phyloP scores from a whole-genome alignment of 176 grass and related monocot genomes.

The Melocanna baccifera region DNA sequence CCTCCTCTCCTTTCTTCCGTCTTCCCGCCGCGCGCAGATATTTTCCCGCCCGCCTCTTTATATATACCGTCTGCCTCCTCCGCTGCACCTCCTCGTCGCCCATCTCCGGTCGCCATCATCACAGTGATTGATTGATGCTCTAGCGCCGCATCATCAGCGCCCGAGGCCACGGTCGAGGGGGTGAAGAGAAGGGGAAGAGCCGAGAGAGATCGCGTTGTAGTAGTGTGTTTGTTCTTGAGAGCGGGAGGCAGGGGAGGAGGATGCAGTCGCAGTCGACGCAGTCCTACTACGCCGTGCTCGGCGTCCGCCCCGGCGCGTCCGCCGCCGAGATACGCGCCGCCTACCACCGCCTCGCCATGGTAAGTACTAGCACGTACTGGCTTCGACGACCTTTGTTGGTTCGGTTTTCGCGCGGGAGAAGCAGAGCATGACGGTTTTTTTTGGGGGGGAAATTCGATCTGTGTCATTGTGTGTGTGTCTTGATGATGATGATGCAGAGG shows the following conservation, averaged over 20 bases:
- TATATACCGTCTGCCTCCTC: slow-evolving; percentile 15
- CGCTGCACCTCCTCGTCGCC: not conserved
- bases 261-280: not conserved
- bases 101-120: not conserved
- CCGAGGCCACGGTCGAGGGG: not conserved
- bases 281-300: slow-evolving; percentile 80
- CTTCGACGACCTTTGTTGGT: not conserved
- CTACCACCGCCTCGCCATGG: slow-evolving; percentile 79
- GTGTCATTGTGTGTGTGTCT: not conserved
- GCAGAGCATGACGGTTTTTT: not conserved
- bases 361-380: not conserved
- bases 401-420: not conserved
- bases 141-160: not conserved
- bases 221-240: not conserved
- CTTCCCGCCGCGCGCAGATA: slow-evolving; percentile 8
- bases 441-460: not conserved
- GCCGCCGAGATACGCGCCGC: slow-evolving; percentile 69
- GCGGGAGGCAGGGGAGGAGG: not conserved
- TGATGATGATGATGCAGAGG: slow-evolving; percentile 38
- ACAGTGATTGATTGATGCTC: not conserved
- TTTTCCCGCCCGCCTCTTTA: slow-evolving; percentile 23
- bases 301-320: slow-evolving; percentile 52
- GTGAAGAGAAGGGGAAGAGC: not conserved
- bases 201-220: not conserved
- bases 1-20: slow-evolving; percentile 19